Percentiles rank a stretch among this genome's conserved stretches.
phyloP scores from a whole-genome alignment of 1,284 basidiomycete species.

The Leccinum colubrinum region DNA sequence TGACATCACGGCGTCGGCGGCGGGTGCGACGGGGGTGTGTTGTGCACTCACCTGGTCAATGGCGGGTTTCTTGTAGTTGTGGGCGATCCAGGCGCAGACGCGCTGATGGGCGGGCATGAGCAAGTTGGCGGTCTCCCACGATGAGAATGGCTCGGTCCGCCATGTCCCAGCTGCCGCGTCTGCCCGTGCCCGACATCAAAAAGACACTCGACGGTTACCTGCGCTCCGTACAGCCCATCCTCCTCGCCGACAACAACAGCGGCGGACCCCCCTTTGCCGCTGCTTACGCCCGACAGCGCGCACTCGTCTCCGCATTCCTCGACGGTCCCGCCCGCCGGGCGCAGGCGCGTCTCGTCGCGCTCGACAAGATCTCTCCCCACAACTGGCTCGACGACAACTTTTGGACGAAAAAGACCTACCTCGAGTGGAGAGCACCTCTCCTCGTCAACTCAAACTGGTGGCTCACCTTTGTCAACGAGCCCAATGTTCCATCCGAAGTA shows the following conservation, averaged over 20 bases:
- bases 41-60: conserved; percentile 49
- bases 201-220: conserved; percentile 82
- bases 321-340: conserved; percentile 20
- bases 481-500: conserved; percentile 46
- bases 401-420: conserved; percentile 90
- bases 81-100: conserved; percentile 43
- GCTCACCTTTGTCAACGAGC: conserved; percentile 80
- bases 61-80: too few relatives aligned
- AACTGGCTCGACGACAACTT: conserved; percentile 98
- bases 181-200: conserved; percentile 85
- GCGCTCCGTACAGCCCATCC: conserved; percentile 76
- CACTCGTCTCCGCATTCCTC: conserved; percentile 23
- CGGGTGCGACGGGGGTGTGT: background rate
- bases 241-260: conserved; percentile 71
- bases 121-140: background rate
- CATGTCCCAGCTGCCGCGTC: conserved; percentile 44
- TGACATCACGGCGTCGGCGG: conserved; percentile 22
- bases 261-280: conserved; percentile 53
- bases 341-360: conserved; percentile 78
- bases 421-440: conserved; percentile 86
- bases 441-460: conserved; percentile 97
- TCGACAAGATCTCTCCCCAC: conserved; percentile 82
- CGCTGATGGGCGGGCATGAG: conserved; percentile 25
- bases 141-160: conserved; percentile 17
- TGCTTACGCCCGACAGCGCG: conserved; percentile 22